A percentile compares a stretch with the other conserved stretches of the same genome.
Evolutionary conservation across 495 filamentous ascomycete species (phyloP).

Genomic region (Aspergillus kassunensis): DNA sequence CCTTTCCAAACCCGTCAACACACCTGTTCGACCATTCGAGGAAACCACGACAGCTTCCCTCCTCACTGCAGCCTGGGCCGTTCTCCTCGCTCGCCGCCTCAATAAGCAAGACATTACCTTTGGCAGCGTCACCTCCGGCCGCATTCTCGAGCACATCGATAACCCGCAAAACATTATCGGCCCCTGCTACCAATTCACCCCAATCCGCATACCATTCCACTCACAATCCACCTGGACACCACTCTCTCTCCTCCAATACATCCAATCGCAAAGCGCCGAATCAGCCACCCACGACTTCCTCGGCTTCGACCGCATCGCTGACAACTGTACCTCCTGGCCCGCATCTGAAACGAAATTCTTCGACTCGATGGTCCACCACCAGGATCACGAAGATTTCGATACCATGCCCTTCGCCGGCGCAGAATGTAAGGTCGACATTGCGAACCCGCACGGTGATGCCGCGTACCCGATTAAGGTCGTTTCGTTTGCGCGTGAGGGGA

Average conservation of each 20-base stretch:
- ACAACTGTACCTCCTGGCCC: slow-evolving; percentile 15
- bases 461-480: slow-evolving; percentile 36
- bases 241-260: slow-evolving; percentile 19
- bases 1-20: slow-evolving; percentile 36
- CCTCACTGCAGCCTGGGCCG: slow-evolving; percentile 59
- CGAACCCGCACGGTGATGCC: slow-evolving; percentile 35
- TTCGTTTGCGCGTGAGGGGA: slow-evolving; percentile 29
- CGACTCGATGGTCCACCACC: slow-evolving; percentile 19
- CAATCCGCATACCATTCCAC: slow-evolving; percentile 21
- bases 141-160: slow-evolving; percentile 38
- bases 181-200: slow-evolving; percentile 25
- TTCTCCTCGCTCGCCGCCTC: slow-evolving; percentile 52
- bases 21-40: slow-evolving; percentile 30
- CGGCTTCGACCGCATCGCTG: slow-evolving; percentile 10
- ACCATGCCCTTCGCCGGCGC: slow-evolving; percentile 37
- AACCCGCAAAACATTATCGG: slow-evolving; percentile 44
- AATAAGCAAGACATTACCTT: slow-evolving; percentile 52
- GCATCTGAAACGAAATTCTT: slow-evolving; percentile 3
- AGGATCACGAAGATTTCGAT: slow-evolving; percentile 34
- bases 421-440: slow-evolving; percentile 32
- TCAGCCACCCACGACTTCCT: slow-evolving; percentile 17
- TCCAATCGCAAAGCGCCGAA: slow-evolving; percentile 15
- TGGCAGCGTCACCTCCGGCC: slow-evolving; percentile 53
- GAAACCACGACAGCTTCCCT: slow-evolving; percentile 56
- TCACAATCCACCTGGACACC: slow-evolving; percentile 15